phyloP scores from a whole-genome alignment of 2,329 filamentous ascomycete species.

The Aspergillus melleus region DNA sequence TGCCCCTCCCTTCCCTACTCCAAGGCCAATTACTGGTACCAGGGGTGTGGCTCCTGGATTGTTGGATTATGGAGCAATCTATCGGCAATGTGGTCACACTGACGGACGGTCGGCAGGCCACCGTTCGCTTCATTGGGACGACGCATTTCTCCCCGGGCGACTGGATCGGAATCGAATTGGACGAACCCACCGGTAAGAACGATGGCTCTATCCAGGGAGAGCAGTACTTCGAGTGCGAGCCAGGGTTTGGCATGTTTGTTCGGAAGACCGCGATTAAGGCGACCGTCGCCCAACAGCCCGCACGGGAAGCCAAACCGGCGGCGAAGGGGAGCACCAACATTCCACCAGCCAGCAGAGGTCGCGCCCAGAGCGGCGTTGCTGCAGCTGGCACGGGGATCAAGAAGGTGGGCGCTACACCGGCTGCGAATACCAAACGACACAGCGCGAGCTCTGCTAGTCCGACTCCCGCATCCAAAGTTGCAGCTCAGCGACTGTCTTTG shows the following conservation, averaged over 20 bases:
- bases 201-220: constrained; percentile 87
- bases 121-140: constrained; percentile 77
- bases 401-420: constrained; percentile 51
- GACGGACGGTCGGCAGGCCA: constrained; percentile 72
- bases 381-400: constrained; percentile 36
- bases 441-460: constrained; percentile 73
- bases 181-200: constrained; percentile 82
- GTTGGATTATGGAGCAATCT: constrained; percentile 35
- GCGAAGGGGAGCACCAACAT: constrained; percentile 30
- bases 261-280: constrained; percentile 65
- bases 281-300: constrained; percentile 46
- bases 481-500: constrained; percentile 35
- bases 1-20: constrained; percentile 3
- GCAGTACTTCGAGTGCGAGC: constrained; percentile 79
- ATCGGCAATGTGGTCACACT: constrained; percentile 76
- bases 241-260: constrained; percentile 80
- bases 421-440: constrained; percentile 61
- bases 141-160: constrained; percentile 78
- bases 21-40: constrained; percentile 9
- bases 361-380: constrained; percentile 42
- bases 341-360: constrained; percentile 31
- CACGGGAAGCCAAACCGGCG: constrained; percentile 40
- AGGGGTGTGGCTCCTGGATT: constrained; percentile 12
- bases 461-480: constrained; percentile 63
- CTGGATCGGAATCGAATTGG: constrained; percentile 88